phyloP scores from a whole-genome alignment of 2,329 filamentous ascomycete genomes.

The Akanthomyces lecanii region DNA sequence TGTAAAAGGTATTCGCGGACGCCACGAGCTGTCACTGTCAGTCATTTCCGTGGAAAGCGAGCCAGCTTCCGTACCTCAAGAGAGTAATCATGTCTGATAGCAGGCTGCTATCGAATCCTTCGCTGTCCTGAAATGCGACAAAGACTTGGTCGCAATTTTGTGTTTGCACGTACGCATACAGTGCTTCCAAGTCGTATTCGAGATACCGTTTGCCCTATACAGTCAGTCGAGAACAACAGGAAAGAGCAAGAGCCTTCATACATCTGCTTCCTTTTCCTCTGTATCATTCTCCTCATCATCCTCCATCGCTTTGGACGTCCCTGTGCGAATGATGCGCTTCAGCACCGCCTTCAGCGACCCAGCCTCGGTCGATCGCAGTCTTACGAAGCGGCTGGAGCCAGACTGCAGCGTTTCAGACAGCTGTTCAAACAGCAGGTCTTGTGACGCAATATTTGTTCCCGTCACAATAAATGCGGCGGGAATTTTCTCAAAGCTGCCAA shows the following conservation, averaged over 20 bases:
- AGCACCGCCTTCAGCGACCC: slow-evolving; percentile 68
- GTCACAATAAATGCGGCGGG: slow-evolving; percentile 70
- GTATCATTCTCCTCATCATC: slow-evolving; percentile 58
- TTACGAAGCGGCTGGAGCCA: slow-evolving; percentile 54
- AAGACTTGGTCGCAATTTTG: slow-evolving; percentile 57
- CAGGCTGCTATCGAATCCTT: slow-evolving; percentile 71
- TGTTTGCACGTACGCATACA: slow-evolving; percentile 56
- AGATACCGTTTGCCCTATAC: slow-evolving; percentile 62
- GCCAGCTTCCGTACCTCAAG: slow-evolving; percentile 52
- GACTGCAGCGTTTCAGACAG: slow-evolving; percentile 53
- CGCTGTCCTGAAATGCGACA: slow-evolving; percentile 74
- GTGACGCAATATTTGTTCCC: slow-evolving; percentile 73
- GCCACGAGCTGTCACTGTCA: slow-evolving; percentile 55
- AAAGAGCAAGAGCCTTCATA: slow-evolving; percentile 29
- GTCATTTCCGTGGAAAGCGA: background rate
- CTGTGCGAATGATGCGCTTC: slow-evolving; percentile 68
- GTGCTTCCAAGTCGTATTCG: slow-evolving; percentile 72
- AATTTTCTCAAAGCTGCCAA: slow-evolving; percentile 44
- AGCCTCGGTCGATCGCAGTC: slow-evolving; percentile 66
- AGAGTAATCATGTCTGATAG: slow-evolving; percentile 67
- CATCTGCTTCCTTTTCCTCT: slow-evolving; percentile 43
- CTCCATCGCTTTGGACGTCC: slow-evolving; percentile 43
- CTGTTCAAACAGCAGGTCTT: slow-evolving; percentile 69
- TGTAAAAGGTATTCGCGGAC: slow-evolving; percentile 70
- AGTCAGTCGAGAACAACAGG: background rate